phyloP scores from a whole-genome alignment of 495 filamentous ascomycete genomes.

The Penicilliopsis zonata region DNA sequence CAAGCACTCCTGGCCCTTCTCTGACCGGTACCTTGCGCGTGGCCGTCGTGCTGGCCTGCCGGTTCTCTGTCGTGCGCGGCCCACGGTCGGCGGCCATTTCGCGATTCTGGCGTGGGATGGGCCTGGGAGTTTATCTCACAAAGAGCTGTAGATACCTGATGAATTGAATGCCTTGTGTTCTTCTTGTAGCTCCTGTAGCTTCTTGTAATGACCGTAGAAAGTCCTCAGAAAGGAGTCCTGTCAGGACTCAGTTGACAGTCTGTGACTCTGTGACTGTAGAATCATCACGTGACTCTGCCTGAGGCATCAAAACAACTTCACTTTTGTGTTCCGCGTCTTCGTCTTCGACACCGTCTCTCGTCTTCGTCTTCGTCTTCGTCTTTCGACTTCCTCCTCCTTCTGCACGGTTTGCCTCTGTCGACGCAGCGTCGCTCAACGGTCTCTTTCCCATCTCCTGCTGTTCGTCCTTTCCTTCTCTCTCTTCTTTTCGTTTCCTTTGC shows the following conservation, averaged over 20 bases:
- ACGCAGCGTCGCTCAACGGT: too few species aligned
- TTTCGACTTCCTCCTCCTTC: slow-evolving; percentile 1
- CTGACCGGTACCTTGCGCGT: slow-evolving; percentile 27
- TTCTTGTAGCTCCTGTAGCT: too few species aligned
- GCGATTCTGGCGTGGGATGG: slow-evolving; percentile 34
- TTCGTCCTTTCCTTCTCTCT: slow-evolving; percentile 12
- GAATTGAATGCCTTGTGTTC: too few species aligned
- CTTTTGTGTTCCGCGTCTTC: too few species aligned
- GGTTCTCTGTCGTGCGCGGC: slow-evolving; percentile 38
- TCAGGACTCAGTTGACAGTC: too few species aligned
- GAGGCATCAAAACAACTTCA: too few species aligned
- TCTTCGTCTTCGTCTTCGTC: slow-evolving; percentile 6
- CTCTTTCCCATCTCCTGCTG: slow-evolving; percentile 4
- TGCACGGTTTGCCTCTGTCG: slow-evolving; percentile 6
- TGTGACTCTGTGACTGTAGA: too few species aligned
- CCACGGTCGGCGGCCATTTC: slow-evolving; percentile 45
- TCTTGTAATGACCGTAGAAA: too few species aligned
- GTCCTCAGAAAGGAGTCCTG: too few species aligned
- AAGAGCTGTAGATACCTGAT: too few species aligned
- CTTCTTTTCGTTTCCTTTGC: slow-evolving; percentile 11
- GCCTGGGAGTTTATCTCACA: slow-evolving; percentile 12
- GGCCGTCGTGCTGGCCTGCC: slow-evolving; percentile 23
- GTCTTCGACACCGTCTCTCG: too few species aligned
- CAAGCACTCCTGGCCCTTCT: slow-evolving; percentile 36
- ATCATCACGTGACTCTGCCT: too few species aligned